A percentile compares a stretch with the other conserved stretches of the same genome.
phyloP scores from a whole-genome alignment of 495 filamentous ascomycete species.

The Trypethelium eluteriae region DNA sequence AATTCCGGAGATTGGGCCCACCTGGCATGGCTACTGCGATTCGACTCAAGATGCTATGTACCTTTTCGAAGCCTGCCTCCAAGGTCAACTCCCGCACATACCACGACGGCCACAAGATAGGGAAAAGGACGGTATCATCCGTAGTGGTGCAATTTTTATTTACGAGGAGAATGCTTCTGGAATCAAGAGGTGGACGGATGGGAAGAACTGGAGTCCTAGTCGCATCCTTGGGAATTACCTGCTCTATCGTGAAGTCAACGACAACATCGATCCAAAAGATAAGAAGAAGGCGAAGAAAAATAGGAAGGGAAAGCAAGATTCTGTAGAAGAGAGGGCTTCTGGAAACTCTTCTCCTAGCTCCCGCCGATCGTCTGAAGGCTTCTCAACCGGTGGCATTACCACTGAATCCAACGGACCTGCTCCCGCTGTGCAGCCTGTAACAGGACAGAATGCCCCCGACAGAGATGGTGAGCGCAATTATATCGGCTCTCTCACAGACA shows the following conservation, averaged over 20 bases:
- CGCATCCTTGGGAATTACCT: constrained; percentile 83
- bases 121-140: constrained; percentile 64
- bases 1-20: constrained; percentile 16
- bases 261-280: constrained; percentile 75
- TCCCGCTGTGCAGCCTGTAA: constrained; percentile 20
- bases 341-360: constrained; percentile 25
- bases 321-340: constrained; percentile 9
- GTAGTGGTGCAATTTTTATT: constrained; percentile 78
- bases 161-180: constrained; percentile 83
- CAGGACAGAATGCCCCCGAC: constrained; percentile 29
- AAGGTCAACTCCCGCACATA: constrained; percentile 60
- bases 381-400: constrained; percentile 18
- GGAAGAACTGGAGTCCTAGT: constrained; percentile 81
- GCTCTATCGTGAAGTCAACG: constrained; percentile 79
- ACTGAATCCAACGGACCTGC: constrained; percentile 23
- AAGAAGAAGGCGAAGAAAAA: constrained; percentile 83
- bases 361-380: constrained; percentile 26
- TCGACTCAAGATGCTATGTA: constrained; percentile 68
- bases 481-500: constrained; percentile 76
- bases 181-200: constrained; percentile 93
- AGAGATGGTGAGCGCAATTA: constrained; percentile 57
- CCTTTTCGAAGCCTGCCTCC: constrained; percentile 67
- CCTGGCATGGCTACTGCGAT: constrained; percentile 26
- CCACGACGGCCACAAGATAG: constrained; percentile 78
- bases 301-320: constrained; percentile 30